phyloP scores from a whole-genome alignment of 768 basidiomycete species.

The Pisolithus albus region DNA sequence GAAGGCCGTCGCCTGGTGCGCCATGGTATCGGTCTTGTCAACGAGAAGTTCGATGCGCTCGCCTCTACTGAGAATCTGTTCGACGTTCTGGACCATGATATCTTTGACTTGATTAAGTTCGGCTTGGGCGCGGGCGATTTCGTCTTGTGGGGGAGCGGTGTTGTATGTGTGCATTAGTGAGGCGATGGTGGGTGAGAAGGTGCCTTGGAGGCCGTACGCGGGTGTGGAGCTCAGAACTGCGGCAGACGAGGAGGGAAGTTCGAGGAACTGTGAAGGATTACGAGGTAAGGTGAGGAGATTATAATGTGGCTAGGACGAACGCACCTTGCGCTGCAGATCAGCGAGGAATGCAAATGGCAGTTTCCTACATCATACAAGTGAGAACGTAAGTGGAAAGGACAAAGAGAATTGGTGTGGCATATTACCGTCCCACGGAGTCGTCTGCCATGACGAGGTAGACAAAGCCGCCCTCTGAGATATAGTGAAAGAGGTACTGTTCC shows the following conservation, averaged over 20 bases:
- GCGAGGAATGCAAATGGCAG: slow-evolving; percentile 92
- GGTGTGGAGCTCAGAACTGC: slow-evolving; percentile 40
- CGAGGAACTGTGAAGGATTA: slow-evolving; percentile 42
- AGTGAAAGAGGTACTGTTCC: slow-evolving; percentile 93
- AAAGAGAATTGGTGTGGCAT: not conserved
- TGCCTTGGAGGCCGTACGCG: slow-evolving; percentile 62
- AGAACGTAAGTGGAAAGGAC: not conserved
- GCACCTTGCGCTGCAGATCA: slow-evolving; percentile 75
- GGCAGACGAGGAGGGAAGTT: slow-evolving; percentile 60
- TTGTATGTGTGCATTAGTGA: slow-evolving; percentile 84
- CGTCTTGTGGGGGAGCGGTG: slow-evolving; percentile 81
- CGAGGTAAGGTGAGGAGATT: not conserved
- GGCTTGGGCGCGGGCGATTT: slow-evolving; percentile 81
- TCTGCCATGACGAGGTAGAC: slow-evolving; percentile 93
- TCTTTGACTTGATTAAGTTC: slow-evolving; percentile 90
- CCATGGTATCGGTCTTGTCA: slow-evolving; percentile 96
- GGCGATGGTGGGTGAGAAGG: slow-evolving; percentile 63
- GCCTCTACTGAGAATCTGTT: slow-evolving; percentile 89
- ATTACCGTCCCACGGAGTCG: slow-evolving; percentile 79
- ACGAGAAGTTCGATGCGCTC: slow-evolving; percentile 94
- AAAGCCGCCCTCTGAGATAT: slow-evolving; percentile 82
- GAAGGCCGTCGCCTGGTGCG: slow-evolving; percentile 91
- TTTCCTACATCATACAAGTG: slow-evolving; percentile 40
- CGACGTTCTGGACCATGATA: slow-evolving; percentile 98
- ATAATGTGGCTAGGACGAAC: slow-evolving; percentile 5